Evolutionary conservation across 202 grass and related monocot species (phyloP), one percentile per base, ranked within the genome.

Genomic region (Musa balbisiana): DNA sequence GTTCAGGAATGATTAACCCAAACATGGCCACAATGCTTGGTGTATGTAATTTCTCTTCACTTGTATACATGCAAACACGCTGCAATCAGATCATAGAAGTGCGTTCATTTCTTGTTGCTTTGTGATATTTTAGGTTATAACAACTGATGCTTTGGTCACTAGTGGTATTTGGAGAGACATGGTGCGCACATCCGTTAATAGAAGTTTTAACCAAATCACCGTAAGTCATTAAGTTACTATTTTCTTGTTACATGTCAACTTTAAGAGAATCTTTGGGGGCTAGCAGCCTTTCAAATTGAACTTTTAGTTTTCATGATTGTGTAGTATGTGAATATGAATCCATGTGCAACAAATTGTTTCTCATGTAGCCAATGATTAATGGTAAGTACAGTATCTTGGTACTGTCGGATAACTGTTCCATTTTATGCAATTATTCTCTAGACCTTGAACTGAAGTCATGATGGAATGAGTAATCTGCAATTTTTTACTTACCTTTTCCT

Each of bases 131-230:
- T 53, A 98, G 94, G 94, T 98, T 89, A 80, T 98, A 67, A 98
- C 94, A 52, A 98, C 94, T 11, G 94, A 98, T 86, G 94, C 94
- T 82, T 80, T 84, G 85, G 83, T 98, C 13, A 82, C 69, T 76
- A 87, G 80, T 70, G 81, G 81, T 72, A 79, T 89, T 59, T 98
- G 94, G 94, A 88, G 85, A 87, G 88, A 93, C 84, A 93, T 98
- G 94, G 85, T 98, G 67, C 76, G 73, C n/a, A 85, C 72, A 16
- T 93, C 94, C 72, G 87, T 91, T 19, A 85, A 83, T 79, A 89
- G 94, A 92, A 98, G 94, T 87, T 98, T 98, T 85, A 98, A 98
- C 74, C 94, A 98, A 86, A 93, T 98, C 77, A 98, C 87, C 10
- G 90, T 98, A 73, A 87, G 90, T 91, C 64, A 78, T 64, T 16